These are phyloP conservation scores for Microstegium vimineum DNA, from an alignment of 176 grass and related monocot genomes.

Conservation along the genomic window DNA sequence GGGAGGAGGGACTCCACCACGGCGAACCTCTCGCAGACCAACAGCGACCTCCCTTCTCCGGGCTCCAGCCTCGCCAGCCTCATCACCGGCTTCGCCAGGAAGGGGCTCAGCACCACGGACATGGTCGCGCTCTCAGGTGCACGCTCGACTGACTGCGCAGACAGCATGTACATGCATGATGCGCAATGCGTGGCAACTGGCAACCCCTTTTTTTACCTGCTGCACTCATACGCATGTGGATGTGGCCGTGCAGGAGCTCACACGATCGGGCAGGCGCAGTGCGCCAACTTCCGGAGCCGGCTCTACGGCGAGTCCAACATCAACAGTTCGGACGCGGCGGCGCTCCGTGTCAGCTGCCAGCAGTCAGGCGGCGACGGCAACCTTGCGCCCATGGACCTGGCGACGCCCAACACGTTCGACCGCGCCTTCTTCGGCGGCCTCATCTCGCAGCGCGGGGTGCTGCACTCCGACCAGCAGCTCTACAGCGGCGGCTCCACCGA, in stretches of 20 bases:
- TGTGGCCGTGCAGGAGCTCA: constrained; percentile 32
- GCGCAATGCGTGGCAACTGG: neutral
- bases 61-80: constrained; percentile 33
- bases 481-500: constrained; percentile 50
- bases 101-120: constrained; percentile 49
- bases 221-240: neutral
- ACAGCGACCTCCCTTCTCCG: constrained; percentile 50
- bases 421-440: constrained; percentile 44
- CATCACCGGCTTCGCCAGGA: constrained; percentile 45
- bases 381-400: constrained; percentile 42
- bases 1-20: constrained; percentile 65
- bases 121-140: constrained; percentile 73
- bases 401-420: constrained; percentile 48
- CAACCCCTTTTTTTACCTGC: no score
- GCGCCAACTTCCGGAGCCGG: constrained; percentile 40
- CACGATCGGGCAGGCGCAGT: constrained; percentile 59
- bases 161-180: no score
- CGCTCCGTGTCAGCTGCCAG: constrained; percentile 40
- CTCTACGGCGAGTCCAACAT: constrained; percentile 63
- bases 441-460: constrained; percentile 29
- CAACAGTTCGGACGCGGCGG: constrained; percentile 38
- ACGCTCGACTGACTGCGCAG: neutral
- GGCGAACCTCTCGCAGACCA: constrained; percentile 36
- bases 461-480: constrained; percentile 73
- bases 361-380: constrained; percentile 29